phyloP scores from a whole-genome alignment of 2,329 filamentous ascomycete genomes.

The Ceratocystis albifundus region DNA sequence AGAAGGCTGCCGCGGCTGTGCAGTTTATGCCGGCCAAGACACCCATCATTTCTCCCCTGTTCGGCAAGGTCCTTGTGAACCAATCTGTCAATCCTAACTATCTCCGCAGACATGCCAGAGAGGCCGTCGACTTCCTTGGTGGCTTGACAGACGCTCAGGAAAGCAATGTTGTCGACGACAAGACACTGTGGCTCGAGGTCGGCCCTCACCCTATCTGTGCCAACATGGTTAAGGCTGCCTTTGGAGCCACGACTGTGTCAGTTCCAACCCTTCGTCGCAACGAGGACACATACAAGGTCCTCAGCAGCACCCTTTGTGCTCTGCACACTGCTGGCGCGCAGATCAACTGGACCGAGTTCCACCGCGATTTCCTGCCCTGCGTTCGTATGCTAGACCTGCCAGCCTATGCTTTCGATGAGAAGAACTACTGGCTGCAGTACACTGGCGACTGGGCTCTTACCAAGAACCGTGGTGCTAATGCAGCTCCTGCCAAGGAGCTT shows the following conservation, averaged over 20 bases:
- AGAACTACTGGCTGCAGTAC: constrained; percentile 57
- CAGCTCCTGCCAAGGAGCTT: constrained; percentile 31
- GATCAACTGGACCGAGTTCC: constrained; percentile 61
- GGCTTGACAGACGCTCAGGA: constrained; percentile 47
- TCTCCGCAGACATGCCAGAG: constrained; percentile 47
- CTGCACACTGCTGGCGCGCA: constrained; percentile 51
- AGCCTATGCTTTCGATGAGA: constrained; percentile 59
- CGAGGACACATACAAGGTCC: constrained; percentile 53
- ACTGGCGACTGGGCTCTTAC: constrained; percentile 59
- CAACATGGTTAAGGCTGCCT: constrained; percentile 52
- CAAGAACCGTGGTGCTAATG: constrained; percentile 49
- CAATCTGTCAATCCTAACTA: constrained; percentile 45
- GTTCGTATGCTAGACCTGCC: constrained; percentile 50
- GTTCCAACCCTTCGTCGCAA: constrained; percentile 52
- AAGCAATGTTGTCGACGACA: constrained; percentile 45
- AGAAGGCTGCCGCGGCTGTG: constrained; percentile 34
- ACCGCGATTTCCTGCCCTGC: constrained; percentile 37
- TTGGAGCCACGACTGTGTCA: constrained; percentile 41
- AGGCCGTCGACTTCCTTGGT: constrained; percentile 53
- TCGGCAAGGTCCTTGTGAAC: constrained; percentile 42
- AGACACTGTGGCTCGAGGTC: constrained; percentile 57
- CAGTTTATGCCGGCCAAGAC: constrained; percentile 34
- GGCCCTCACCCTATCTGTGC: constrained; percentile 59
- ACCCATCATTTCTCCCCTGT: constrained; percentile 57
- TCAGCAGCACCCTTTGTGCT: constrained; percentile 44